These are phyloP conservation scores for Phlegmacium glaucopus DNA, from an alignment of 768 basidiomycete genomes.

Conservation along the genomic window DNA sequence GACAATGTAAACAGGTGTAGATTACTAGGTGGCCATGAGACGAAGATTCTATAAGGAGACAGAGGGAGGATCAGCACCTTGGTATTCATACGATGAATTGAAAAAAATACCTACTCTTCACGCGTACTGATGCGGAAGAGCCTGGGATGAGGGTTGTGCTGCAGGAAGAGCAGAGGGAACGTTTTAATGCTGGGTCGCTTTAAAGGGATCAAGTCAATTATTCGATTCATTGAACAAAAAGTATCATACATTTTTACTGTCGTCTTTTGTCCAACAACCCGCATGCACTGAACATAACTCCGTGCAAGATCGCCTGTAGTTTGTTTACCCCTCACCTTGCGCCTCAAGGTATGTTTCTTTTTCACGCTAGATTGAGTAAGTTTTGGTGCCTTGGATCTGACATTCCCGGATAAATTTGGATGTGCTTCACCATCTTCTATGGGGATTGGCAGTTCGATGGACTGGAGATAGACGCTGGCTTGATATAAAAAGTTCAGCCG, in stretches of 20 bases:
- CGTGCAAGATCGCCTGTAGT: constrained; percentile 54
- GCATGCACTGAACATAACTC: constrained; percentile 64
- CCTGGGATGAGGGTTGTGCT: constrained; percentile 65
- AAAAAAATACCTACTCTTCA: constrained; percentile 48
- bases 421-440: too few species aligned
- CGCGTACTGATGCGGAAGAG: constrained; percentile 56
- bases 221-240: too few species aligned
- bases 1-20: constrained; percentile 60
- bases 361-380: not conserved
- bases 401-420: too few species aligned
- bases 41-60: constrained; percentile 29
- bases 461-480: constrained; percentile 62
- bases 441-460: too few species aligned
- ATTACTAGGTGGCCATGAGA: constrained; percentile 53
- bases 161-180: constrained; percentile 73
- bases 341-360: constrained; percentile 13
- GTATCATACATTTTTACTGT: constrained; percentile 65
- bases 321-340: constrained; percentile 27
- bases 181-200: constrained; percentile 84
- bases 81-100: not conserved
- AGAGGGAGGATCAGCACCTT: not conserved
- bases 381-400: not conserved
- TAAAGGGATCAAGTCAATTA: not conserved
- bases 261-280: constrained; percentile 68
- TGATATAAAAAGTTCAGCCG: constrained; percentile 86